phyloP scores from a whole-genome alignment of 768 basidiomycete genomes.

The Favolaschia claudopus region DNA sequence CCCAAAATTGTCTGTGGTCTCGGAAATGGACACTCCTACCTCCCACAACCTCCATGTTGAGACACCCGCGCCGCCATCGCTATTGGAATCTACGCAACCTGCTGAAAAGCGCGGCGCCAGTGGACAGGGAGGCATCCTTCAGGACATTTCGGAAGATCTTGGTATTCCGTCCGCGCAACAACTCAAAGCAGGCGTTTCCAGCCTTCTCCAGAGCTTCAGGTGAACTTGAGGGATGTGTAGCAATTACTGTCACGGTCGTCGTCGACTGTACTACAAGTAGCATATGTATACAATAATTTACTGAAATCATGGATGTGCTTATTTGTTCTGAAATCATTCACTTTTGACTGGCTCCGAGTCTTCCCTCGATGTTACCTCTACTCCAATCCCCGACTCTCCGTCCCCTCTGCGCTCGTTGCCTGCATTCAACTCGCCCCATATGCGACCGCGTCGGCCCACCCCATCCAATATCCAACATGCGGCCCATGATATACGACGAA shows the following conservation, averaged over 20 bases:
- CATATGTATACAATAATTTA: no score
- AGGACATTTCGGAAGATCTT: slow-evolving; percentile 21
- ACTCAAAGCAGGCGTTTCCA: slow-evolving; percentile 14
- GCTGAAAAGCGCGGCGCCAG: no score
- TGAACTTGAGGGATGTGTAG: neutral
- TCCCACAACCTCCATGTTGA: slow-evolving; percentile 45
- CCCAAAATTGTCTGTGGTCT: slow-evolving; percentile 55
- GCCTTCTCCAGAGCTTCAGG: slow-evolving; percentile 16
- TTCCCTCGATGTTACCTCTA: neutral
- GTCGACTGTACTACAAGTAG: no score
- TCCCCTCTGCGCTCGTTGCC: slow-evolving; percentile 13
- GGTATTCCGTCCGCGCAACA: slow-evolving; percentile 6
- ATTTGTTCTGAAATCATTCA: no score
- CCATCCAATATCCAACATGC: slow-evolving; percentile 80
- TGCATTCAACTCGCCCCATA: slow-evolving; percentile 29
- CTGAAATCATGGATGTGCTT: no score
- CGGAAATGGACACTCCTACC: slow-evolving; percentile 45
- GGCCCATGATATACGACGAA: slow-evolving; percentile 82
- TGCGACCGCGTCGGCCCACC: slow-evolving; percentile 68
- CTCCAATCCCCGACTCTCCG: neutral
- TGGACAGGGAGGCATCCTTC: slow-evolving; percentile 17
- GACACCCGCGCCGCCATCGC: slow-evolving; percentile 32
- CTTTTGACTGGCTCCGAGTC: no score
- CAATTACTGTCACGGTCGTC: no score
- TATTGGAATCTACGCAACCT: no score